Conservation (phyloP, 495 filamentous ascomycete genomes). For the Podospora fimiseda region DNA sequence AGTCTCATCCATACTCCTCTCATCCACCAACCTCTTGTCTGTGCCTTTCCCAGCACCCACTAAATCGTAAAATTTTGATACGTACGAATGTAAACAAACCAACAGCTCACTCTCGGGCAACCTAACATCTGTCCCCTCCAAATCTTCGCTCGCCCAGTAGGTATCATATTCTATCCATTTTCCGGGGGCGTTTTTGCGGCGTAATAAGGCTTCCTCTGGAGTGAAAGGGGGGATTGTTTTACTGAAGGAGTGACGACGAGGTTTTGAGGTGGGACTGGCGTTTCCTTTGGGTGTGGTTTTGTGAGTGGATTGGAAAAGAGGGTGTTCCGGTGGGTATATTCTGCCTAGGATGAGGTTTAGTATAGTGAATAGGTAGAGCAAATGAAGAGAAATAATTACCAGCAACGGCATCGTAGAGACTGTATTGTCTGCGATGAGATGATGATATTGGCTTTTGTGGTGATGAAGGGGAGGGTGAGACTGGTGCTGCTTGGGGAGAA, state of each 20-base stretch:
- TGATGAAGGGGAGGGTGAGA: not conserved
- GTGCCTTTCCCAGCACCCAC: not conserved
- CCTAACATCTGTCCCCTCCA: constrained; percentile 22
- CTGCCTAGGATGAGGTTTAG: not conserved
- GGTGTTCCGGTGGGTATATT: no score
- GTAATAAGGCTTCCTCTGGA: constrained; percentile 73
- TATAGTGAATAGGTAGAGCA: not conserved
- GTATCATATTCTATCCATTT: constrained; percentile 65
- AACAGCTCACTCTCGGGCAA: constrained; percentile 70
- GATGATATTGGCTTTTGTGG: constrained; percentile 1
- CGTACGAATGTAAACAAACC: constrained; percentile 69
- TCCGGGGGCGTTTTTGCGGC: constrained; percentile 50
- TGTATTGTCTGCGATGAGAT: not conserved
- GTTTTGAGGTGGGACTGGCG: not conserved
- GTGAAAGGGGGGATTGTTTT: constrained; percentile 28
- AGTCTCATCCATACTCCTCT: constrained; percentile 75
- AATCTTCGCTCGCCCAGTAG: constrained; percentile 53
- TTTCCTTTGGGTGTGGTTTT: not conserved
- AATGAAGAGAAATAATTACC: not conserved
- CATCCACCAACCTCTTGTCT: constrained; percentile 31
- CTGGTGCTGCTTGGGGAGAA: no score
- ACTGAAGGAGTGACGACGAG: not conserved
- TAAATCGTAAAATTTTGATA: constrained; percentile 60
- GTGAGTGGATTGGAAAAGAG: no score
- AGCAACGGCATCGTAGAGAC: not conserved